Evolutionary conservation across 306 rosid species (phyloP), one percentile per base, ranked within the genome.

Genomic region (Begonia loranthoides): DNA sequence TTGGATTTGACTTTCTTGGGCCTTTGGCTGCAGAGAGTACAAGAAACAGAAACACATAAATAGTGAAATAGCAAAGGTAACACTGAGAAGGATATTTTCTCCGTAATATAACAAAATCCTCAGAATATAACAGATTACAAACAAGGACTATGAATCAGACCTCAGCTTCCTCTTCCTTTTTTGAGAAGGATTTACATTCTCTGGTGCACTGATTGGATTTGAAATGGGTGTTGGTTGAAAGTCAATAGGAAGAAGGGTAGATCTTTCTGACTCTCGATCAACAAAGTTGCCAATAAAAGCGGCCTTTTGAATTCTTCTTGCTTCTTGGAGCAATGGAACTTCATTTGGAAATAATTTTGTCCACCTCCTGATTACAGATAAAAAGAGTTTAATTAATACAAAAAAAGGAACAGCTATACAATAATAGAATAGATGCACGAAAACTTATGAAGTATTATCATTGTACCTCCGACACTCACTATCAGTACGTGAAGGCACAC

Each of bases 211-310:
- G 43, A 61, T 59, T 19, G 71, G 16, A 55, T 48, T 59, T 48
- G 70, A 44, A 22, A 57, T 58, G 15, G 63, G 69, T 48, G 65
- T 45, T 12, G 87, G 95, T 64, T 55, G 71, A 61, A 85, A 90
- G 63, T 82, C 92, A 34, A 57, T 64, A 16, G 77, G 71, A 54
- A 78, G 51, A 72, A 85, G 77, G 62, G 82, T 63, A 16, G 99
- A 87, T 52, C 95, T 95, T 49, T 90, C 99, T 6, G 77, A 62
- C 66, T 86, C 94, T 60, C 94, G 64, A 65, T 90, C 99, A 38
- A 90, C 99, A 40, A 85, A 90, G 66, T 90, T 85, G 68, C 79
- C 22, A 47, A 70, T 61, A 49, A 80, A 65, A 45, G 83, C 76
- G 9, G 81, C 70, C 59, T 68, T 86, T 55, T 66, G 78, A 66